Evolutionary conservation across 345 rosid genomes (phyloP), one percentile per base, ranked within the genome.

Genomic region (Chamaenerion angustifolium): DNA sequence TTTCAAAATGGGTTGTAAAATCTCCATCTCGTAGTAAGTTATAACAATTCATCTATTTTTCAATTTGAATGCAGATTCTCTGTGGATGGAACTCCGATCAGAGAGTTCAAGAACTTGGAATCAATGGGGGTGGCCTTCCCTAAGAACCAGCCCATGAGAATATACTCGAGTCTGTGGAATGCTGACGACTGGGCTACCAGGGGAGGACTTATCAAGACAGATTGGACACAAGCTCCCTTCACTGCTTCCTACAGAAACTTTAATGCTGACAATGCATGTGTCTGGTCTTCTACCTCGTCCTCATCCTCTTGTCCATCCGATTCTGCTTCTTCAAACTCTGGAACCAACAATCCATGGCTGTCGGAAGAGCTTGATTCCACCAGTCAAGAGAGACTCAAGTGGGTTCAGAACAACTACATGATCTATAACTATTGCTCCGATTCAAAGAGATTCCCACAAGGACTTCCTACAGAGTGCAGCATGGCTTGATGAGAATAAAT

Each of bases 81-180:
- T 41, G 53, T 49, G 40, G 53, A 49, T 44, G 73, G 62, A 13
- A 72, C 64, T 17, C 81, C 81, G 0, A 68, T 73, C 9, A 73
- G 82, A 63, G 70, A 73, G 37, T 73, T 76, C 74, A 76, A 70
- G 71, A 76, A 76, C 72, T 37, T 70, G 78, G 70, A 68, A 13
- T 52, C 71, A 12, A 6, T 40, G 13, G 73, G 76, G 8, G 71
- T 70, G 55, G 52, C 71, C 18, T 76, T 70, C 48, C 81, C 81
- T 16, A 64, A 64, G 61, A 70, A 55, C 58, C 60, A 15, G 49
- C 67, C 81, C 25, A 76, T 76, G 78, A 76, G 76, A 9, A 62
- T 76, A 40, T 71, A 72, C 37, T 76, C 81, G 0, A 73, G 78
- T 43, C 66, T 73, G 2, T 76, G 78, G 81, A 72, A 73, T 50